These are phyloP conservation scores for Litsea cubeba DNA, from an alignment of 164 flowering plant species.

Conservation along the genomic window DNA sequence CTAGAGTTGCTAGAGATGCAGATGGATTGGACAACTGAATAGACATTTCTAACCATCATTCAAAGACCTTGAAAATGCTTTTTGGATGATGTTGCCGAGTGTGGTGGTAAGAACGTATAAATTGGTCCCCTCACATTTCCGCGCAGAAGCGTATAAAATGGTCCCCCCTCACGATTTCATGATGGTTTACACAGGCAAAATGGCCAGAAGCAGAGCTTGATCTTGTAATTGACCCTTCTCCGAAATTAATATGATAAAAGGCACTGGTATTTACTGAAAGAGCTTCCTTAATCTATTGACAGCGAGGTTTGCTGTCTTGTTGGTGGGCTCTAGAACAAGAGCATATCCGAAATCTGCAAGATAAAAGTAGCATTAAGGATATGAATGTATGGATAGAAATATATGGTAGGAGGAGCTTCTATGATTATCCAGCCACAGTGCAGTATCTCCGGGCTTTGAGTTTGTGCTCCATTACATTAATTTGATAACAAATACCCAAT, in stretches of 20 bases:
- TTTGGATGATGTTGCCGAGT: background rate
- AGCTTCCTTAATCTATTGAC: slow-evolving; percentile 63
- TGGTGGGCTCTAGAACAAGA: slow-evolving; percentile 87
- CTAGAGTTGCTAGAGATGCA: background rate
- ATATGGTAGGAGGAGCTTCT: no score
- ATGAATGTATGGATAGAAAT: no score
- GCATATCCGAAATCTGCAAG: slow-evolving; percentile 79
- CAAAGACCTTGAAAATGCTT: background rate
- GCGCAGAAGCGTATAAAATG: background rate
- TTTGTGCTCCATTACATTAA: no score
- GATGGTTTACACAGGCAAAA: background rate
- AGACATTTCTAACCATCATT: background rate
- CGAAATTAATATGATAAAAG: background rate
- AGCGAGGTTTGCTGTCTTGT: slow-evolving; percentile 69
- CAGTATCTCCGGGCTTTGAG: no score
- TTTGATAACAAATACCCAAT: no score
- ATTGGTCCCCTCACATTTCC: no score
- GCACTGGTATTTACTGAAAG: slow-evolving; percentile 34
- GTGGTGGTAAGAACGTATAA: background rate
- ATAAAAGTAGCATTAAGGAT: background rate
- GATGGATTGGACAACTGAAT: background rate
- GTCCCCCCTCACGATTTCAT: no score
- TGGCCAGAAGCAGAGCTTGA: background rate
- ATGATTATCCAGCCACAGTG: no score
- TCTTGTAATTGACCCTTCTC: background rate